These are phyloP conservation scores for Colletotrichum orbiculare DNA, from an alignment of 2,329 filamentous ascomycete genomes.

Conservation along the genomic window DNA sequence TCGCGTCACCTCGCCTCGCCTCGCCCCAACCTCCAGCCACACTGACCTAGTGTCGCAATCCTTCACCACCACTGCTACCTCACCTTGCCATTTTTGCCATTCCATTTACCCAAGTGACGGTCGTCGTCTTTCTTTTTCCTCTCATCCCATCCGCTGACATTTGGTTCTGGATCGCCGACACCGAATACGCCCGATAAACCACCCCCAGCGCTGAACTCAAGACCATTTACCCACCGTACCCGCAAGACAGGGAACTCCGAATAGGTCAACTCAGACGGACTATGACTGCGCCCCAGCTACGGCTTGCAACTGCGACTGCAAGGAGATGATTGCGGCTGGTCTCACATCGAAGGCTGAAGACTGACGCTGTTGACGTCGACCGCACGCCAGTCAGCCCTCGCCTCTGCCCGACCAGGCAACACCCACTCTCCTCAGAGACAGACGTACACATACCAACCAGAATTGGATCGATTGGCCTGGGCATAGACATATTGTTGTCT, in stretches of 20 bases:
- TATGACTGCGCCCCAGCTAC: constrained; percentile 25
- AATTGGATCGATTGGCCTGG: too few species aligned
- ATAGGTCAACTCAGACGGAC: constrained; percentile 13
- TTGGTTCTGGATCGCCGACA: too few species aligned
- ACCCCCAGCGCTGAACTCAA: background rate
- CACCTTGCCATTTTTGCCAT: too few species aligned
- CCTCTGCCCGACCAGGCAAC: background rate
- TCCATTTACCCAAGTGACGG: too few species aligned
- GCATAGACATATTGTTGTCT: background rate
- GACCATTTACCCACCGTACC: constrained; percentile 1
- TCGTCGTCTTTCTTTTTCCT: too few species aligned
- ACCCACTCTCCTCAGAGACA: background rate
- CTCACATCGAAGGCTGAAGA: constrained; percentile 31
- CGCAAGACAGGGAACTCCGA: background rate
- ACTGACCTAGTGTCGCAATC: too few species aligned
- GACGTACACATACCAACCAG: background rate
- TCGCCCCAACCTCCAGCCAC: too few species aligned
- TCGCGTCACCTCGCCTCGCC: too few species aligned
- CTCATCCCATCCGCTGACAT: too few species aligned
- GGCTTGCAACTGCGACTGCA: constrained; percentile 10
- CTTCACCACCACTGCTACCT: too few species aligned
- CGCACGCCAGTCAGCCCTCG: background rate
- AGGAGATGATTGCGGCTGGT: constrained; percentile 33
- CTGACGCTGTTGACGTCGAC: constrained; percentile 21
- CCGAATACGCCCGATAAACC: too few species aligned